These are phyloP conservation scores for Singerocomus inundabilis DNA, from an alignment of 1,284 basidiomycete species.

Conservation along the genomic window DNA sequence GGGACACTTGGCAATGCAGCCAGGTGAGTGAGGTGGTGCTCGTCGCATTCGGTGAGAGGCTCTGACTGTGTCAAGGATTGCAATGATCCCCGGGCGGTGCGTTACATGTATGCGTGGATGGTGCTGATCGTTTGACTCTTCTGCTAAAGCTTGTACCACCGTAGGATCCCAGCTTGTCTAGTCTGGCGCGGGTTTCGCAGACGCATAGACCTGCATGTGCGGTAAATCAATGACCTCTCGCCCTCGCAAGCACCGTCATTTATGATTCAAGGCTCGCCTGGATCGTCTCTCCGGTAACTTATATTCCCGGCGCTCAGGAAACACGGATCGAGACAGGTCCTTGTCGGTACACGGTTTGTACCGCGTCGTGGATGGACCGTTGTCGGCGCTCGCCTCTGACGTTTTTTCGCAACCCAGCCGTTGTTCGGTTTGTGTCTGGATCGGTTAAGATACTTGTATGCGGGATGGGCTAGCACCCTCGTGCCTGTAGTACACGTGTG, in stretches of 20 bases:
- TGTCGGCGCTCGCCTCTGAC: not conserved
- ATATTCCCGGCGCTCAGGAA: constrained; percentile 6
- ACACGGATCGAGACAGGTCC: not conserved
- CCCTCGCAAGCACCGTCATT: constrained; percentile 1
- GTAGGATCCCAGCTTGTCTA: constrained; percentile 1
- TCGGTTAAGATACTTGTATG: no score
- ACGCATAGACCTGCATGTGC: not conserved
- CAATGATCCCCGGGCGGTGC: constrained; percentile 7
- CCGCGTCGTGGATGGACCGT: not conserved
- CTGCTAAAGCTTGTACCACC: constrained; percentile 7
- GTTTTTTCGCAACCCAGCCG: not conserved
- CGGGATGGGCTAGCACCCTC: not conserved
- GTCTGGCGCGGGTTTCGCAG: constrained; percentile 3
- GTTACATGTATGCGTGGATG: not conserved
- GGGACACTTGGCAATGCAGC: constrained; percentile 24
- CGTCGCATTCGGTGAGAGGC: not conserved
- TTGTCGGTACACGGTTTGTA: not conserved
- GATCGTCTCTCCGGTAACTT: constrained; percentile 12
- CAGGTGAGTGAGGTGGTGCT: constrained; percentile 12
- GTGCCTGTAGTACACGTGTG: constrained; percentile 10
- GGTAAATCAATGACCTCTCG: not conserved
- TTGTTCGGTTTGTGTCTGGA: no score
- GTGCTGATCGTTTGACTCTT: not conserved
- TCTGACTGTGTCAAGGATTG: not conserved
- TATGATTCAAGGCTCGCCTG: constrained; percentile 8